Evolutionary conservation across 441 rosid genomes (phyloP).

Genomic region (Euphorbia celastroides): DNA sequence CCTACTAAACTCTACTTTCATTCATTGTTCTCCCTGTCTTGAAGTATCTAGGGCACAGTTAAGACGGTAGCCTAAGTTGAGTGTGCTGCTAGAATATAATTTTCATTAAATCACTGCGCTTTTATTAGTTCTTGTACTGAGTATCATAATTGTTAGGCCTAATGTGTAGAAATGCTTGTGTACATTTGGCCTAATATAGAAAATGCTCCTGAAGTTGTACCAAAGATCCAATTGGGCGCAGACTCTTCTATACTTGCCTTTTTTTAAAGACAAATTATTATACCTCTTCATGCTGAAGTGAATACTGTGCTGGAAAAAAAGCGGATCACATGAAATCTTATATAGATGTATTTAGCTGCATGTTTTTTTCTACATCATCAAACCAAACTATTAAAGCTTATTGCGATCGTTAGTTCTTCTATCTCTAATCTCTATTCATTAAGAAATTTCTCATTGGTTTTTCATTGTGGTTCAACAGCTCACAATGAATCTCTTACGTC

Average conservation of each 20-base stretch:
- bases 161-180: not conserved
- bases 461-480: not conserved
- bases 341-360: not conserved
- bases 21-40: too few species aligned
- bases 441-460: not conserved
- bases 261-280: not conserved
- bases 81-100: not conserved
- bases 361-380: not conserved
- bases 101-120: not conserved
- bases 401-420: not conserved
- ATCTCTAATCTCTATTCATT: not conserved
- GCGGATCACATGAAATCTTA: not conserved
- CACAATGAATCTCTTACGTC: not conserved
- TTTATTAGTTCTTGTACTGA: not conserved
- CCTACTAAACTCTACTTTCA: too few species aligned
- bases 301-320: not conserved
- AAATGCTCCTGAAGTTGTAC: not conserved
- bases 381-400: not conserved
- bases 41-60: too few species aligned
- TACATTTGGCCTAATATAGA: too few species aligned
- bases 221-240: not conserved
- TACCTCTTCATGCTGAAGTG: not conserved
- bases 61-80: too few species aligned
- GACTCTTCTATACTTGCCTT: not conserved
- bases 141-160: not conserved